A percentile compares a stretch with the other conserved stretches of the same genome.
Evolutionary conservation across 768 basidiomycete genomes (phyloP).

Genomic region (Favolaschia claudopus): DNA sequence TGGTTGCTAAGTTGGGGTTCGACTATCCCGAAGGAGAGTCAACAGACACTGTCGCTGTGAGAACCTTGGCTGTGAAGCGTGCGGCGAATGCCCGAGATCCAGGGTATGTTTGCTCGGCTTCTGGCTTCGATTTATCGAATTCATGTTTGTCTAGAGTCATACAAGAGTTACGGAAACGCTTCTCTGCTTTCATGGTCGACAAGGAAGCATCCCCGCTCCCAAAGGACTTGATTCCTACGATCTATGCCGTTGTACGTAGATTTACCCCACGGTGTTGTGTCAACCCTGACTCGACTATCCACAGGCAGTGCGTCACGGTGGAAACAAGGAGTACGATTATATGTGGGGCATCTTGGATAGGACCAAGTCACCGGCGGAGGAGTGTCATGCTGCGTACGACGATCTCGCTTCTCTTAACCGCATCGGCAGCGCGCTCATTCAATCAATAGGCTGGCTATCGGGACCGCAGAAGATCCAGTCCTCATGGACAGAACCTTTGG

Average conservation of each 20-base stretch:
- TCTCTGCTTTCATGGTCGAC: neutral
- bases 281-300: neutral
- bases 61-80: conserved; percentile 59
- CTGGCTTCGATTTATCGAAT: neutral
- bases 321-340: conserved; percentile 61
- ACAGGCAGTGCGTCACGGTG: conserved; percentile 62
- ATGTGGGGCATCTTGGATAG: conserved; percentile 59
- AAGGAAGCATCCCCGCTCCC: neutral
- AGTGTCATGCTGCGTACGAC: conserved; percentile 54
- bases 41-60: conserved; percentile 59
- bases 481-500: conserved; percentile 56
- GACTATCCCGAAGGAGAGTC: conserved; percentile 59
- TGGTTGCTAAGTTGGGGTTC: conserved; percentile 66
- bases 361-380: conserved; percentile 59
- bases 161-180: neutral
- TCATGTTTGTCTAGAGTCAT: neutral
- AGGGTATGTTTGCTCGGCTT: conserved; percentile 25
- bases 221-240: neutral
- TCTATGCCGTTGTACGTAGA: neutral
- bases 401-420: neutral
- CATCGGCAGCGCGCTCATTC: neutral
- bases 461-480: conserved; percentile 47
- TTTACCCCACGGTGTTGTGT: neutral
- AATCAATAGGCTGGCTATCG: conserved; percentile 44
- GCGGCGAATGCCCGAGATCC: conserved; percentile 53